Evolutionary conservation across 805 yeast genomes (phyloP).

Genomic region (Zygoascus bituminiphila): DNA sequence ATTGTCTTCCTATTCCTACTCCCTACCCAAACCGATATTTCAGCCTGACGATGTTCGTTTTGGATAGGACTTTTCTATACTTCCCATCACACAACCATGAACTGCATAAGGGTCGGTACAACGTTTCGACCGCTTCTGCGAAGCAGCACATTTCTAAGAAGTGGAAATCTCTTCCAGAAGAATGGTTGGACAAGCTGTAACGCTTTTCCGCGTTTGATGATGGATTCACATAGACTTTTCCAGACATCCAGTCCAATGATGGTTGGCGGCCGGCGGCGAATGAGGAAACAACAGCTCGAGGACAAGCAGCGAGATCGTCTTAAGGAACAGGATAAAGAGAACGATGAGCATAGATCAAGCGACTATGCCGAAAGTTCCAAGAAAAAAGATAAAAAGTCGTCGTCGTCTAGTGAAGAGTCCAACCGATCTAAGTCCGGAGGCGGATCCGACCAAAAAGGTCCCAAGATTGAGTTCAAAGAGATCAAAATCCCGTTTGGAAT

Average conservation of each 20-base stretch:
- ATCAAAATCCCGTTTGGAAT: slow-evolving; percentile 7
- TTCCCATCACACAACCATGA: not conserved
- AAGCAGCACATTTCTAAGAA: not conserved
- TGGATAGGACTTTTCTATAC: not conserved
- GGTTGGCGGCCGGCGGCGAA: not conserved
- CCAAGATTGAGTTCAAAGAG: not conserved
- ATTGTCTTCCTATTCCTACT: too few relatives aligned
- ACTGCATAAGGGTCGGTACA: not conserved
- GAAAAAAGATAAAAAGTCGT: not conserved
- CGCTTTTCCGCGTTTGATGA: not conserved
- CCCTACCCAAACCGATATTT: too few relatives aligned
- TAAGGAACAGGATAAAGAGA: slow-evolving; percentile 1
- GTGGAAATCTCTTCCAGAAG: not conserved
- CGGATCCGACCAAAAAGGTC: not conserved
- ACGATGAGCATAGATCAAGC: not conserved
- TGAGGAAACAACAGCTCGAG: not conserved
- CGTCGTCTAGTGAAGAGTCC: not conserved
- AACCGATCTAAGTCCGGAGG: not conserved
- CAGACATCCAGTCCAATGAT: not conserved
- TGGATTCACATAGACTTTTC: not conserved
- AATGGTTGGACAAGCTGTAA: not conserved
- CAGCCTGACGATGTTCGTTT: too few relatives aligned
- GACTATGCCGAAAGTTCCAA: not conserved
- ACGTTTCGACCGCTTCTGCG: not conserved
- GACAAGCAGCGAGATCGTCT: not conserved